Percentiles rank a stretch among this genome's conserved stretches.
These are phyloP conservation scores for Penicillium lividum DNA, from an alignment of 495 filamentous ascomycete genomes.

Conservation along the genomic window DNA sequence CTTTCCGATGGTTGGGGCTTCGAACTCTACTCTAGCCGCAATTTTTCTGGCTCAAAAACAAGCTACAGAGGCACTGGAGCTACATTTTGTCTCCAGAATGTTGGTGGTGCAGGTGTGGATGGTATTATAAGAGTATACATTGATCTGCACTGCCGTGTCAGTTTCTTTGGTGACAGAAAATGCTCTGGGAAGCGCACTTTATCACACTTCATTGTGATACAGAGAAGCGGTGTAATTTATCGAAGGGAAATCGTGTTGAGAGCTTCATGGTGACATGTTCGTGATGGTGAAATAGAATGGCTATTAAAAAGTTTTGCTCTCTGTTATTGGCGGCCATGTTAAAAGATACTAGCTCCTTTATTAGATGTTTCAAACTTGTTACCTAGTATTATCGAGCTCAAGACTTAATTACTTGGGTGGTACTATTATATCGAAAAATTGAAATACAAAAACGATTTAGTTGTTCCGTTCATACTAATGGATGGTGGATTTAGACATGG, in stretches of 20 bases:
- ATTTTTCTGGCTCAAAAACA: conserved; percentile 6
- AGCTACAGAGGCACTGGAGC: conserved; percentile 14
- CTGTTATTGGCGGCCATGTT: not conserved
- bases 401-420: too few species aligned
- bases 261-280: conserved; percentile 20
- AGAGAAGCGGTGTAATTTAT: conserved; percentile 1
- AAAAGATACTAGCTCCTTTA: too few species aligned
- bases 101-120: conserved; percentile 7
- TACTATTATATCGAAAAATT: too few species aligned
- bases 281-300: not conserved
- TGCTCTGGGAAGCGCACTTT: conserved; percentile 12
- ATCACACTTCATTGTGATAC: conserved; percentile 1
- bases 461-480: too few species aligned
- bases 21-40: conserved; percentile 13
- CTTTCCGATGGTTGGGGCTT: conserved; percentile 12
- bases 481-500: too few species aligned
- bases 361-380: too few species aligned
- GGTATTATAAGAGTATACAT: conserved; percentile 8
- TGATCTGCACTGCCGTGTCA: conserved; percentile 16
- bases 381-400: too few species aligned
- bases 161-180: conserved; percentile 14
- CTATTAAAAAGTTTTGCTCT: not conserved
- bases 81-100: conserved; percentile 3
- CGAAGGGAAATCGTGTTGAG: conserved; percentile 12
- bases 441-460: too few species aligned